Base-by-base conservation (phyloP, 345 rosid genomes). In the Pistacia atlantica region DNA sequence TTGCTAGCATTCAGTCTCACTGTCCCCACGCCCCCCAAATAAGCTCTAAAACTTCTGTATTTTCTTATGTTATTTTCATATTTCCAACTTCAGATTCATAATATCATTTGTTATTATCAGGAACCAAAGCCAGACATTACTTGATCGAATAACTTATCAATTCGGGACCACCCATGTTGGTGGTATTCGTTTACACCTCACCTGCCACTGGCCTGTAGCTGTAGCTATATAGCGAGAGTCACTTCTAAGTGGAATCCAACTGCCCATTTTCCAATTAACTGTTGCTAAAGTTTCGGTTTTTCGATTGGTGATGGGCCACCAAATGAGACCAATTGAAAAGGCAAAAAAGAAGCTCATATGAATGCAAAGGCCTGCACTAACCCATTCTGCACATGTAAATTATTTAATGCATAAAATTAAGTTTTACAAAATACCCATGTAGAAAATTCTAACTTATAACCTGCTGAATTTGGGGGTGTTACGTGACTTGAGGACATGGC, bases 151-250 rank as follows among this genome's bases (percentile, higher is more conserved):
- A 49, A 49, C 11, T 45, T 13, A 31, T 57, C 25, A 55, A 55
- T 55, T 55, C 5, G 63, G 74, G 63, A 70, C 63, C 74, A 70
- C 49, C 49, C 16, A 8, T 25, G 45, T 64, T 20, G 49, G 63
- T n/a, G 31, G 31, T 38, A 37, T 45, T 57, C 55, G 37, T 56
- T 71, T 71, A 58, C 55, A 58, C 65, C 75, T 71, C 55, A 38
- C 11, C 17, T 42, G 14, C 75, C 75, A 58, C 22, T 59, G 52
- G 4, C 51, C 18, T 68, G 22, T 67, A 42, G 71, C 42, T 31
- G 33, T 33, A 63, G 67, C 48, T 20, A 64, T 64, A 10, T 13
- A 10, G 13, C 54, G 67, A 64, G 37, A 20, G 38, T 31, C 38
- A 13, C 38, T 14, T 25, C 1, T 31, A 28, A 16, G 67, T 63